Evolutionary conservation across 2,329 filamentous ascomycete species (phyloP), one percentile per base, ranked within the genome.

Genomic region (Thyridium curvatum): DNA sequence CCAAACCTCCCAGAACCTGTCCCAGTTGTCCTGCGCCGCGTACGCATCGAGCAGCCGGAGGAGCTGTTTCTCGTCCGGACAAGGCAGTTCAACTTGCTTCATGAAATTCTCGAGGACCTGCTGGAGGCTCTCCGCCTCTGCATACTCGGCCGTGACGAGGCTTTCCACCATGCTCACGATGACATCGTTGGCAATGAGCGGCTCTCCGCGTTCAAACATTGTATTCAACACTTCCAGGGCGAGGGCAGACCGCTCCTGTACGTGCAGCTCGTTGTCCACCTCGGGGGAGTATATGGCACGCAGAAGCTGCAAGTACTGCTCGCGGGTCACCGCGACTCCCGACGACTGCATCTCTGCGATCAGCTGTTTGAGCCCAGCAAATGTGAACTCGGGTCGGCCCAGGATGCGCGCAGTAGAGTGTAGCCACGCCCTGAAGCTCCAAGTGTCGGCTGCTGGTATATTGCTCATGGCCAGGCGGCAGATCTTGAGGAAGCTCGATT

Each of bases 1-100:
- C 68, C 82, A 86, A 9, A 69, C 52, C 15, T 75, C 65, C 79
- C 77, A 84, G 50, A 85, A 77, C 6, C 64, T 61, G 13, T 68
- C 54, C 68, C 77, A 82, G 46, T 78, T 61, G 14, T 54, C 50
- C 42, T 65, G 64, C 15, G 48, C 46, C 5, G 73, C 65, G 45
- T 77, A 72, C 2, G 64, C 60, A 3, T 55, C 47, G 59, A 77
- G 59, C 29, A 78, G 57, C 14, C 57, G 58, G 32, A 61, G 52
- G 9, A 66, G 53, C 35, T 64, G 55, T 4, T 45, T 39, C 18
- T 66, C 60, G 16, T 52, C 46, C 36, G 65, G 64, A n/a, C 65
- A 62, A 3, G 61, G 53, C 18, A 60, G 49, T 12, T 56, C 49
- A 4, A 55, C 55, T 35, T 66, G 59, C 0, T 56, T 44, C n/a